A percentile compares a stretch with the other conserved stretches of the same genome.
Evolutionary conservation across 164 flowering plant species (phyloP).

Genomic region (Annona cherimola): DNA sequence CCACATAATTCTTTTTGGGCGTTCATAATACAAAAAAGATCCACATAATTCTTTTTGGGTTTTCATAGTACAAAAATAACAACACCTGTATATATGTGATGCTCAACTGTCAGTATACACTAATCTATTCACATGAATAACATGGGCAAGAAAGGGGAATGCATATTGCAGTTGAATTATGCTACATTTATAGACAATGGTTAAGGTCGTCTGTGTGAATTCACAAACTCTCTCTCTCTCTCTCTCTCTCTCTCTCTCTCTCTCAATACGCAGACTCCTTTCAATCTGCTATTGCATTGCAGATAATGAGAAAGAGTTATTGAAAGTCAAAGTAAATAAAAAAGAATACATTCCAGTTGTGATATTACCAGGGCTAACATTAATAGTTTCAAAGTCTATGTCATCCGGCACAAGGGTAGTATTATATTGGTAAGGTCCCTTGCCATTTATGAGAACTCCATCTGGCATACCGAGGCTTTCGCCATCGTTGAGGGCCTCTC

Average conservation of each 20-base stretch:
- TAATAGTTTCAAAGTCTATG: constrained; percentile 44
- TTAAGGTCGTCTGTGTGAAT: no score
- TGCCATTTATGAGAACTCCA: constrained; percentile 74
- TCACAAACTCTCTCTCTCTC: no score
- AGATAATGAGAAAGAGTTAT: no score
- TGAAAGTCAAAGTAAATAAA: no score
- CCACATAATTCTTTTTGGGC: neutral
- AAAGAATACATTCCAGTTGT: neutral
- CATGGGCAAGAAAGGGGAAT: no score
- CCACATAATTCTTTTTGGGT: neutral
- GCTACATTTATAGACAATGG: no score
- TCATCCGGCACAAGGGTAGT: constrained; percentile 61
- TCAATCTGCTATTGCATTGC: no score
- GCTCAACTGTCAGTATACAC: neutral
- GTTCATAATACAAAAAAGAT: neutral
- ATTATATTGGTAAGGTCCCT: constrained; percentile 66
- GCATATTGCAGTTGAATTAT: neutral
- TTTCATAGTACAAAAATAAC: neutral
- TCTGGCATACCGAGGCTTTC: constrained; percentile 64
- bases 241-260: no score
- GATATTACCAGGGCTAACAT: constrained; percentile 66
- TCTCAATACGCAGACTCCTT: no score
- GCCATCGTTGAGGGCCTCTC: constrained; percentile 43
- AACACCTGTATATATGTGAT: neutral
- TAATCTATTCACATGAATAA: neutral